Evolutionary conservation across 768 basidiomycete genomes (phyloP).

Genomic region (Cystobasidium tubakii): DNA sequence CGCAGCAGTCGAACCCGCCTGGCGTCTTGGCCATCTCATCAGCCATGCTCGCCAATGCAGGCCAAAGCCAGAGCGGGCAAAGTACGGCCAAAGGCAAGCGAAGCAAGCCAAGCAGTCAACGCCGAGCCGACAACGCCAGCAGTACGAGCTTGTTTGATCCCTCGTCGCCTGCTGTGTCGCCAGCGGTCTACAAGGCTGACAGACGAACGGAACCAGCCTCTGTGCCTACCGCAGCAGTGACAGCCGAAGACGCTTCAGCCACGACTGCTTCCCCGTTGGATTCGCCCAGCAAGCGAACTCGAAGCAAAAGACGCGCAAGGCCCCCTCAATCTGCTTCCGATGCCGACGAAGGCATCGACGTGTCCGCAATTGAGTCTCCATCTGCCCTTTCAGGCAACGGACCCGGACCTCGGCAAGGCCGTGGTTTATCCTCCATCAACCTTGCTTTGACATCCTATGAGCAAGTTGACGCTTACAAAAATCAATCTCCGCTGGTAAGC

Average conservation of each 20-base stretch:
- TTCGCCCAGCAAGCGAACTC: background rate
- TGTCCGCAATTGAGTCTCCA: background rate
- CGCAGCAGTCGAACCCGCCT: background rate
- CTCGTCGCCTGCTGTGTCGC: background rate
- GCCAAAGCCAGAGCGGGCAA: background rate
- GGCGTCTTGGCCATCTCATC: conserved; percentile 10
- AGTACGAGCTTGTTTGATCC: background rate
- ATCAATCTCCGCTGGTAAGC: background rate
- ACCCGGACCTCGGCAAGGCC: background rate
- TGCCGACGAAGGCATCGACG: background rate
- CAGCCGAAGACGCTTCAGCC: background rate
- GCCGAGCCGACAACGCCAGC: background rate
- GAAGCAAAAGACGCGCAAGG: background rate
- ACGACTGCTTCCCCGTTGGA: background rate
- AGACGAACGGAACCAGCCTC: background rate
- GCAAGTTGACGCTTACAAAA: background rate
- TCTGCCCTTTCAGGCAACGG: background rate
- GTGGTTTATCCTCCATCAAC: background rate
- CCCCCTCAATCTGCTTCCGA: background rate
- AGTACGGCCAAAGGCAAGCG: background rate
- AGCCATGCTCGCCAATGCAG: background rate
- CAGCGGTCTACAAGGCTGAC: background rate
- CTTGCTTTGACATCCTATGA: background rate
- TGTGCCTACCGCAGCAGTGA: background rate
- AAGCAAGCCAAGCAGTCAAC: background rate